These are phyloP conservation scores for Platanthera guangdongensis DNA, from an alignment of 106 monocot species.

Conservation along the genomic window DNA sequence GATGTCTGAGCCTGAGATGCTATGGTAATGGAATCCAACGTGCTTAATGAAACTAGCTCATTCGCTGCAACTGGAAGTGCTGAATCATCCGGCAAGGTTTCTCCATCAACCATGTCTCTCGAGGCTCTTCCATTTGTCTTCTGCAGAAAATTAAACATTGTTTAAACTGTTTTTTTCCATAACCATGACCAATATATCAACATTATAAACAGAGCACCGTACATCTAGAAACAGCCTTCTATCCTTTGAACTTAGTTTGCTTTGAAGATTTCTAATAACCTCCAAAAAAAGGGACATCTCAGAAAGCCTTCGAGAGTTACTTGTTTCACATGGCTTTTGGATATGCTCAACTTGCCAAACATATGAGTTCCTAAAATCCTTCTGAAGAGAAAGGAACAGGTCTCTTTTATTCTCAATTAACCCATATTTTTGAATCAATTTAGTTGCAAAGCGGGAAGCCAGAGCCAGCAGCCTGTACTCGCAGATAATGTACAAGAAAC, in stretches of 20 bases:
- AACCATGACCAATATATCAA: background rate
- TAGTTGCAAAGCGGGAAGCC: slow-evolving; percentile 95
- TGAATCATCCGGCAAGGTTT: slow-evolving; percentile 25
- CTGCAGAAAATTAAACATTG: slow-evolving; percentile 19
- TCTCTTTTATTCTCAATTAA: slow-evolving; percentile 34
- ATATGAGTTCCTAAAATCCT: slow-evolving; percentile 10
- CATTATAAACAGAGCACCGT: slow-evolving; percentile 13
- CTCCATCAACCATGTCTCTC: slow-evolving; percentile 24
- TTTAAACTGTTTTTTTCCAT: background rate
- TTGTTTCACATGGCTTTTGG: slow-evolving; percentile 7
- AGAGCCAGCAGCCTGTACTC: slow-evolving; percentile 58
- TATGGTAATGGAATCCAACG: slow-evolving; percentile 10
- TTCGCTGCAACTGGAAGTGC: slow-evolving; percentile 20
- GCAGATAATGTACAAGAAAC: slow-evolving; percentile 5
- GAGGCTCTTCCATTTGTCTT: slow-evolving; percentile 38
- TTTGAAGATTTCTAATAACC: slow-evolving; percentile 81
- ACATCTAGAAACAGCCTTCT: slow-evolving; percentile 37
- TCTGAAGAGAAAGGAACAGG: slow-evolving; percentile 3
- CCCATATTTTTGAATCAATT: slow-evolving; percentile 78
- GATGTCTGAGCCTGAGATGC: slow-evolving; percentile 14
- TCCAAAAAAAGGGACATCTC: slow-evolving; percentile 87
- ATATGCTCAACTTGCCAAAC: slow-evolving; percentile 3
- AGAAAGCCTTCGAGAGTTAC: slow-evolving; percentile 43
- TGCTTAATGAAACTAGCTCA: slow-evolving; percentile 12
- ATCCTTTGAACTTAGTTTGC: slow-evolving; percentile 31